A percentile compares a stretch with the other conserved stretches of the same genome.
Conservation (phyloP, 2,329 filamentous ascomycete genomes). For the Penicillium frequentans region DNA sequence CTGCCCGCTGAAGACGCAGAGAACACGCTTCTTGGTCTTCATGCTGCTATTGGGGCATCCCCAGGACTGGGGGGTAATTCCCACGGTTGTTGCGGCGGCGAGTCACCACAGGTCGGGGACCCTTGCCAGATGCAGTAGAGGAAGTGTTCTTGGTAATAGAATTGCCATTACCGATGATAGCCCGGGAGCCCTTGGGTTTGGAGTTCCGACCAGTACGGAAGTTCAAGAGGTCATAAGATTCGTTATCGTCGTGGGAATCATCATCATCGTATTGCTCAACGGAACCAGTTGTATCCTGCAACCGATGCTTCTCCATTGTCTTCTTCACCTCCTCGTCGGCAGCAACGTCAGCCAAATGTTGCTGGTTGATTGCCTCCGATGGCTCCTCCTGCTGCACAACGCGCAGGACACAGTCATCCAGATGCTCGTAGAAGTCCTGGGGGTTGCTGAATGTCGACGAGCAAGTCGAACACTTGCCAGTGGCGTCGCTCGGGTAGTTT, state of each 20-base stretch:
- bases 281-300: constrained; percentile 51
- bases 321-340: constrained; percentile 58
- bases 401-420: constrained; percentile 69
- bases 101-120: constrained; percentile 60
- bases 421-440: constrained; percentile 96
- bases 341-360: constrained; percentile 59
- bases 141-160: constrained; percentile 42
- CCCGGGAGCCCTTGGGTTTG: constrained; percentile 50
- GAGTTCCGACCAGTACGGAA: constrained; percentile 49
- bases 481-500: constrained; percentile 71
- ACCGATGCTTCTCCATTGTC: constrained; percentile 58
- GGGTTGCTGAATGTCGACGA: constrained; percentile 79
- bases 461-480: constrained; percentile 90
- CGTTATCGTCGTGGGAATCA: constrained; percentile 57
- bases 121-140: constrained; percentile 69
- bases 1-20: constrained; percentile 87
- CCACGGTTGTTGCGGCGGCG: constrained; percentile 87
- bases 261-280: constrained; percentile 52
- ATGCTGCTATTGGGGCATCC: constrained; percentile 89
- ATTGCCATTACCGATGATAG: constrained; percentile 50
- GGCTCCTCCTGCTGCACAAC: constrained; percentile 62
- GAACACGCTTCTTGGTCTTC: constrained; percentile 96
- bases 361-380: constrained; percentile 58
- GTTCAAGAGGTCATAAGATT: constrained; percentile 50
- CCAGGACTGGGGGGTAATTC: constrained; percentile 89